Conservation (phyloP, 331 rosid genomes). For the Prunus yedoensis region DNA sequence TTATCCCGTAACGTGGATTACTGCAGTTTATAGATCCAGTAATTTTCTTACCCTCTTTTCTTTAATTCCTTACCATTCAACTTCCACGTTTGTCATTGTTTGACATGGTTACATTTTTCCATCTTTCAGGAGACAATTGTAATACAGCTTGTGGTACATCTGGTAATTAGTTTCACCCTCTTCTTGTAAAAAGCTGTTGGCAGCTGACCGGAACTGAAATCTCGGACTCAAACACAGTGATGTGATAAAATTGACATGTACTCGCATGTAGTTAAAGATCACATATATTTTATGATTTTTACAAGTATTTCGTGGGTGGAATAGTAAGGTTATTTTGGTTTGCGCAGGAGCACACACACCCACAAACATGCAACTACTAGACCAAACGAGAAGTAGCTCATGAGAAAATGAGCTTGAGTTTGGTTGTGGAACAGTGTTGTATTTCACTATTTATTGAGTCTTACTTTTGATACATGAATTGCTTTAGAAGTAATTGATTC, state of each 20-base stretch:
- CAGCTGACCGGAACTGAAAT: conserved; percentile 11
- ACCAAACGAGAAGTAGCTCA: not conserved
- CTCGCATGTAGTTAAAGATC: conserved; percentile 9
- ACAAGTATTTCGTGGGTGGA: not conserved
- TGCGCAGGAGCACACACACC: too few relatives aligned
- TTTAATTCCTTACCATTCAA: not conserved
- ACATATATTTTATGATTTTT: conserved; percentile 21
- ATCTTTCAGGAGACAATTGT: conserved; percentile 4
- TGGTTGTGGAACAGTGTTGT: not conserved
- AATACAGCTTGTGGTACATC: conserved; percentile 4
- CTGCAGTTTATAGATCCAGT: conserved; percentile 31
- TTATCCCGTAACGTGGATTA: conserved; percentile 3
- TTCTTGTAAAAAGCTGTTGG: conserved; percentile 19
- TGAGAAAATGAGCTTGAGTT: not conserved
- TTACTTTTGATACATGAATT: not conserved
- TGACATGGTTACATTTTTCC: conserved; percentile 9
- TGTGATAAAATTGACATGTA: conserved; percentile 16
- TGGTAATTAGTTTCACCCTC: not conserved
- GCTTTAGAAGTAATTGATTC: not conserved
- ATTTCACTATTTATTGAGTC: not conserved
- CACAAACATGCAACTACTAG: not conserved
- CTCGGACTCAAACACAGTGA: conserved; percentile 3
- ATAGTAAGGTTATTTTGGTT: too few relatives aligned
- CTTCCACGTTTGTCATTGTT: conserved; percentile 8
- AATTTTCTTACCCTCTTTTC: conserved; percentile 13